phyloP scores from a whole-genome alignment of 176 grass and related monocot species.

The Bonia amplexicaulis region DNA sequence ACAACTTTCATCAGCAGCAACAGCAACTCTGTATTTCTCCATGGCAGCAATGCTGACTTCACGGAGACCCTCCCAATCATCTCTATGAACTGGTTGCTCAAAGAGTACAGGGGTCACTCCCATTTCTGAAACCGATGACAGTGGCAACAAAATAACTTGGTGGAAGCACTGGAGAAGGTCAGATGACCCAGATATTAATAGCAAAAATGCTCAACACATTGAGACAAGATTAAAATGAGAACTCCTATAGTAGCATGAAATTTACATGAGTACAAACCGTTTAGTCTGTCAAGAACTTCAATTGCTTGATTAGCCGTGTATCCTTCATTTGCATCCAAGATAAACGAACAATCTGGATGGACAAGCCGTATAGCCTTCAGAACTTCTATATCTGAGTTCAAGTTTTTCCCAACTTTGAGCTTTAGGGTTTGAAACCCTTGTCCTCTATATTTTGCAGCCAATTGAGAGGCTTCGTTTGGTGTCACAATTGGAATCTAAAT shows the following conservation, averaged over 20 bases:
- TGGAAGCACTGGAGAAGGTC: not conserved
- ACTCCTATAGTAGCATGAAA: not conserved
- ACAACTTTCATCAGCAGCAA: slow-evolving; percentile 97
- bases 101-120: slow-evolving; percentile 81
- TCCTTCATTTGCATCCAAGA: slow-evolving; percentile 92
- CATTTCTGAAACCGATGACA: slow-evolving; percentile 59
- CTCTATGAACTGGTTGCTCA: slow-evolving; percentile 93
- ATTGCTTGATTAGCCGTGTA: slow-evolving; percentile 82
- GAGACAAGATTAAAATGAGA: not conserved
- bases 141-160: not conserved
- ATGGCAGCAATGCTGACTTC: slow-evolving; percentile 69
- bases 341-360: slow-evolving; percentile 80
- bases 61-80: slow-evolving; percentile 82
- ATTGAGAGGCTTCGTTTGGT: slow-evolving; percentile 73
- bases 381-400: slow-evolving; percentile 80
- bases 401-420: slow-evolving; percentile 85
- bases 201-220: not conserved
- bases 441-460: slow-evolving; percentile 70
- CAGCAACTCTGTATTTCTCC: slow-evolving; percentile 69
- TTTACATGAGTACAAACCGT: slow-evolving; percentile 41
- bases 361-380: slow-evolving; percentile 72
- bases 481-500: slow-evolving; percentile 90
- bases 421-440: slow-evolving; percentile 90
- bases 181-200: not conserved
- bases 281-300: slow-evolving; percentile 89